These are phyloP conservation scores for Trichoderma koningii DNA, from an alignment of 2,329 filamentous ascomycete genomes.

Conservation along the genomic window DNA sequence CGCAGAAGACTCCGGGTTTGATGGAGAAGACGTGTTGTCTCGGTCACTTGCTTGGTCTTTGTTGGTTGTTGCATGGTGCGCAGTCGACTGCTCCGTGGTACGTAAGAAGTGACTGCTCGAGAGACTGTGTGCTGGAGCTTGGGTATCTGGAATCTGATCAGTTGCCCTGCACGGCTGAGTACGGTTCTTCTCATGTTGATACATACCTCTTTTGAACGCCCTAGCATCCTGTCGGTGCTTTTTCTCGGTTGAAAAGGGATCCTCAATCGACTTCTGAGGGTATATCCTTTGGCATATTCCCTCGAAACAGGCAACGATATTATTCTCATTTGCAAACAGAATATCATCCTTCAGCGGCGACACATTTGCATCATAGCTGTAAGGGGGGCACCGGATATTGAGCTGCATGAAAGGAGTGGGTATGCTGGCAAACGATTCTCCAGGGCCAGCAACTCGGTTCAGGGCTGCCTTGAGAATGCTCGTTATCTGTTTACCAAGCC, in stretches of 20 bases:
- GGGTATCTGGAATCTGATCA: background rate
- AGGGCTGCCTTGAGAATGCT: conserved; percentile 56
- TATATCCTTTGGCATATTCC: conserved; percentile 48
- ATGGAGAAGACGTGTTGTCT: background rate
- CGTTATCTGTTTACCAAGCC: conserved; percentile 61
- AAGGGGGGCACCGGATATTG: conserved; percentile 61
- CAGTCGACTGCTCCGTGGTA: background rate
- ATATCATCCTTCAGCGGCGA: conserved; percentile 73
- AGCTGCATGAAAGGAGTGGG: conserved; percentile 64
- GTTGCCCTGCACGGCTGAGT: background rate
- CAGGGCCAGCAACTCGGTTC: conserved; percentile 33
- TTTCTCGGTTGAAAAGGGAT: background rate
- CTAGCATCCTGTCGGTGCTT: background rate
- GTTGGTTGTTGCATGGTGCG: no score
- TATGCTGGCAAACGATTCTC: conserved; percentile 35
- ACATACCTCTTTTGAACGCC: background rate
- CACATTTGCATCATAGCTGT: conserved; percentile 71
- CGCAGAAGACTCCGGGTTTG: background rate
- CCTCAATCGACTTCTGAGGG: background rate
- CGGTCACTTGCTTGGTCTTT: background rate
- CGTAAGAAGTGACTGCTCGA: background rate
- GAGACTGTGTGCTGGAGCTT: no score
- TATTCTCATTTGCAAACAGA: conserved; percentile 60
- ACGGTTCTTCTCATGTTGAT: background rate
- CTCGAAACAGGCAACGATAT: conserved; percentile 50